Conservation (phyloP, 129 eudicot species). For the Scalesia atractyloides region DNA sequence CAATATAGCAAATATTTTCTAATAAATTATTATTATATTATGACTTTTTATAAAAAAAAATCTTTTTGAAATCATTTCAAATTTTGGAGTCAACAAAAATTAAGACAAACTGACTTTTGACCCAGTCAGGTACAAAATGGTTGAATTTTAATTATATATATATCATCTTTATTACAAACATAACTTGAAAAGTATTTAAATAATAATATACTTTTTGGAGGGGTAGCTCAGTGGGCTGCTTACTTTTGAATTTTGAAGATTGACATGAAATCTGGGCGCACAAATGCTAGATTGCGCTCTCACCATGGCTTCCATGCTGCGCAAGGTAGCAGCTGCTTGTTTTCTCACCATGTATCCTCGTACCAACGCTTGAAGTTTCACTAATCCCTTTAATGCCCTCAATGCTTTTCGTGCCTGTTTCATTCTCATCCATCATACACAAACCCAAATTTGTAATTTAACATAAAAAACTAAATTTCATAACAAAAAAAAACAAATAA, state of each 20-base stretch:
- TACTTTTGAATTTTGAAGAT: conserved; percentile 44
- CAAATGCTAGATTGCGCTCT: conserved; percentile 77
- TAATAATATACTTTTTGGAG: neutral
- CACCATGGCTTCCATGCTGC: conserved; percentile 75
- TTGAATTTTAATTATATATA: neutral
- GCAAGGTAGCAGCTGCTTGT: conserved; percentile 87
- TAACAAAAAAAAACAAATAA: neutral
- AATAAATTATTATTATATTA: neutral
- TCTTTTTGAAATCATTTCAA: neutral
- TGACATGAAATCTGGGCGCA: conserved; percentile 50
- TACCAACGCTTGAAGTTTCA: conserved; percentile 84
- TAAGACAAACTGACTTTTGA: neutral
- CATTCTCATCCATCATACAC: conserved; percentile 11
- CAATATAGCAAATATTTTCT: neutral
- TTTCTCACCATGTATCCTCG: conserved; percentile 80
- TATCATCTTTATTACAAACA: neutral
- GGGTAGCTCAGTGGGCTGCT: neutral
- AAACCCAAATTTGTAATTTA: conserved; percentile 23
- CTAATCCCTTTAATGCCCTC: conserved; percentile 83
- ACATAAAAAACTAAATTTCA: neutral
- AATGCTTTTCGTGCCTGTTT: conserved; percentile 78
- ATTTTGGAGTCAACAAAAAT: neutral
- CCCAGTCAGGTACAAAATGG: conserved; percentile 1
- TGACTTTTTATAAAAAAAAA: neutral
- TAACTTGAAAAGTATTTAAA: neutral